A percentile compares a stretch with the other conserved stretches of the same genome.
phyloP scores from a whole-genome alignment of 1,284 basidiomycete species.

The Pyrrhoderma lamaoense region DNA sequence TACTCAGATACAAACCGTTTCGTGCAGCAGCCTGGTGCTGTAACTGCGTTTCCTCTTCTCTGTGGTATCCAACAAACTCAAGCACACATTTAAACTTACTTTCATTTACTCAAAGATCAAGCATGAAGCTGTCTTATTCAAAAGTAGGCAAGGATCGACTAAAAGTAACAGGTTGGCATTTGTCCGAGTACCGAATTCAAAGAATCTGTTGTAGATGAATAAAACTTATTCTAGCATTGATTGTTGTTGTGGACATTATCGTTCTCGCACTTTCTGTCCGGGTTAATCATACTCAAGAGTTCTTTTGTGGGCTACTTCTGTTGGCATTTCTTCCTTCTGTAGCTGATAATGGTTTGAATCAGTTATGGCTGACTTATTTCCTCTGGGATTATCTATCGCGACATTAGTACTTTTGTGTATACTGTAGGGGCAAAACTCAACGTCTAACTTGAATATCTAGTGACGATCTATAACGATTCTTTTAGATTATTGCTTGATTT shows the following conservation, averaged over 20 bases:
- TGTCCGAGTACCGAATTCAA: neutral
- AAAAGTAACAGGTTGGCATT: constrained; percentile 17
- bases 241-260: constrained; percentile 41
- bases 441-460: no score
- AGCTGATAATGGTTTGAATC: neutral
- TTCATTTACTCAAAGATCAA: neutral
- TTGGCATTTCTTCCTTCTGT: neutral
- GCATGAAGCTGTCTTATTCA: constrained; percentile 9
- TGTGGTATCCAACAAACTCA: neutral
- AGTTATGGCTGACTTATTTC: constrained; percentile 54
- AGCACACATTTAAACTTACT: neutral
- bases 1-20: neutral
- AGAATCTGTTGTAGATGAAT: neutral
- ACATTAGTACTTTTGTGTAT: constrained; percentile 38
- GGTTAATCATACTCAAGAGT: constrained; percentile 51
- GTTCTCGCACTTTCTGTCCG: constrained; percentile 46
- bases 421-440: constrained; percentile 30
- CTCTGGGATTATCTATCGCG: constrained; percentile 46
- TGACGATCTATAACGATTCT: neutral
- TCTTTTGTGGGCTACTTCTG: constrained; percentile 41
- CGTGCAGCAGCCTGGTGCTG: constrained; percentile 11
- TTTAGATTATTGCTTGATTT: constrained; percentile 39
- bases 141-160: constrained; percentile 17
- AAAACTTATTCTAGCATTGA: constrained; percentile 26
- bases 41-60: neutral